These are phyloP conservation scores for Puccinellia tenuiflora DNA, from an alignment of 176 grass and related monocot species.

Conservation along the genomic window DNA sequence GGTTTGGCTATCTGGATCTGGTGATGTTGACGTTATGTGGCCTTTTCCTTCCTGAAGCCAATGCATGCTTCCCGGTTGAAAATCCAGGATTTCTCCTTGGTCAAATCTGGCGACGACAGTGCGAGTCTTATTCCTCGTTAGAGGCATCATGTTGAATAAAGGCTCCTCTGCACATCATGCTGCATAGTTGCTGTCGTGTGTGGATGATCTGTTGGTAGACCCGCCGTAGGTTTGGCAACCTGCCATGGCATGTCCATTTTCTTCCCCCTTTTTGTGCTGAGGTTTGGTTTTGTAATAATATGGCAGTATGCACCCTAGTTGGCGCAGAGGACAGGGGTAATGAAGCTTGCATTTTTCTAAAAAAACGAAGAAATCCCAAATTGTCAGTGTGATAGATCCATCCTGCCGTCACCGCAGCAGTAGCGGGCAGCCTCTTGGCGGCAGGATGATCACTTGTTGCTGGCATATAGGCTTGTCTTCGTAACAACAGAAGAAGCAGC, in stretches of 20 bases:
- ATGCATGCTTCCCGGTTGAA: neutral
- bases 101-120: neutral
- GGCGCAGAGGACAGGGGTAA: neutral
- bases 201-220: neutral
- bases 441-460: neutral
- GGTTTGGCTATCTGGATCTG: neutral
- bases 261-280: neutral
- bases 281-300: neutral
- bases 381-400: neutral
- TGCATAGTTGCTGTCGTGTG: neutral
- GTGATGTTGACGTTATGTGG: no score
- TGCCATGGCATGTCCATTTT: neutral
- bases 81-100: neutral
- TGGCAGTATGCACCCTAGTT: neutral
- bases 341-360: neutral
- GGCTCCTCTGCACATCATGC: neutral
- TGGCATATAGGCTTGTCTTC: neutral
- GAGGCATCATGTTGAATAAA: neutral
- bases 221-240: neutral
- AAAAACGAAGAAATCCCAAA: neutral
- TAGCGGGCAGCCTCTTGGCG: neutral
- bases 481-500: neutral
- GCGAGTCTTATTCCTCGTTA: neutral
- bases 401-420: neutral
- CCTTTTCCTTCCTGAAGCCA: neutral